phyloP scores from a whole-genome alignment of 2,329 filamentous ascomycete species.

The Colletotrichum magnum region DNA sequence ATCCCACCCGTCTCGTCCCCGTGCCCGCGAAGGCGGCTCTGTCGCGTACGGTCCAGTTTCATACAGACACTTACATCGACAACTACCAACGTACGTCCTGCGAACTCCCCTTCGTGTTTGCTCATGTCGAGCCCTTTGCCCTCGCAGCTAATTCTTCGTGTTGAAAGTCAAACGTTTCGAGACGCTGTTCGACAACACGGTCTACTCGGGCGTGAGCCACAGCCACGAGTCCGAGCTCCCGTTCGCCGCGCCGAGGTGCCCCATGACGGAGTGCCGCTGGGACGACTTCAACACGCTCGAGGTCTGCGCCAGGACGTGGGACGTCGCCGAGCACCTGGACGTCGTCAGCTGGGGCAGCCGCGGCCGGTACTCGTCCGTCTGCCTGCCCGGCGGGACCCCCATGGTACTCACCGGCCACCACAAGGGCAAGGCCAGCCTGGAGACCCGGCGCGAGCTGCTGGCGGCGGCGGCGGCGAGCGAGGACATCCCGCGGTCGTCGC shows the following conservation, averaged over 20 bases:
- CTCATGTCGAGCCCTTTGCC: too few species aligned
- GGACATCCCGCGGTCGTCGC: background rate
- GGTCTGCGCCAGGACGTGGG: slow-evolving; percentile 20
- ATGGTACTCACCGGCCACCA: slow-evolving; percentile 2
- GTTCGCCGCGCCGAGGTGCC: slow-evolving; percentile 4
- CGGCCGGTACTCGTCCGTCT: background rate
- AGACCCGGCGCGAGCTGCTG: background rate
- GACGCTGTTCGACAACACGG: background rate
- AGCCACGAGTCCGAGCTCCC: slow-evolving; percentile 1
- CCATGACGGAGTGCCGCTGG: slow-evolving; percentile 14
- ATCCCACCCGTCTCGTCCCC: slow-evolving; percentile 15
- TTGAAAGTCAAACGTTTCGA: slow-evolving; percentile 2
- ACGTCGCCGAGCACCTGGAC: slow-evolving; percentile 7
- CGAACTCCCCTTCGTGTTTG: too few species aligned
- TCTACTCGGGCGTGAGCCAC: slow-evolving; percentile 23
- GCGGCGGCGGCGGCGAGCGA: background rate
- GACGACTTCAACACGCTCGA: background rate
- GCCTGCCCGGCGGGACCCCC: background rate
- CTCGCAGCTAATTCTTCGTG: background rate
- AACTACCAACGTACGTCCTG: background rate
- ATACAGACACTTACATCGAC: background rate
- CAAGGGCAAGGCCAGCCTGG: background rate
- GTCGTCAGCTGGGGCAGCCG: background rate
- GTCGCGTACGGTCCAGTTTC: slow-evolving; percentile 16
- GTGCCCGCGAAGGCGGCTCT: slow-evolving; percentile 1